Conservation (phyloP, 164 flowering plant genomes). For the Piper betle region DNA sequence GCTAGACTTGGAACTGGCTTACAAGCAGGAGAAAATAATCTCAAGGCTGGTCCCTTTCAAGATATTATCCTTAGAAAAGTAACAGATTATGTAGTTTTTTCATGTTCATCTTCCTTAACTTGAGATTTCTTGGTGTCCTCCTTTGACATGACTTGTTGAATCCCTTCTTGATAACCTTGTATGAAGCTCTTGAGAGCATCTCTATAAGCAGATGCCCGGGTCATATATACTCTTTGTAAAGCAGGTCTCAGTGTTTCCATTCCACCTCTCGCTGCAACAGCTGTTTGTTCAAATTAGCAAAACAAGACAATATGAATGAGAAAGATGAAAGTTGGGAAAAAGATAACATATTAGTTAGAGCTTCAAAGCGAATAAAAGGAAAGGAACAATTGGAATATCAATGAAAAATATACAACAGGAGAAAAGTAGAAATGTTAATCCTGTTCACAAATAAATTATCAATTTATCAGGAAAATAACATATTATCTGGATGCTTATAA, state of each 20-base stretch:
- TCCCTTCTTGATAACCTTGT: conserved; percentile 79
- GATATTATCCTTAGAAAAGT: neutral
- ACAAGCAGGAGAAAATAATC: too few species aligned
- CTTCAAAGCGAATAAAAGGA: too few species aligned
- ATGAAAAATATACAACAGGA: too few species aligned
- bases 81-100: conserved; percentile 16
- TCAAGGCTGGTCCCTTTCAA: too few species aligned
- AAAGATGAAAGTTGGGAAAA: neutral
- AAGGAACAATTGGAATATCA: too few species aligned
- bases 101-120: conserved; percentile 21
- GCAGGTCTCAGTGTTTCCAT: conserved; percentile 88
- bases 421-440: too few species aligned
- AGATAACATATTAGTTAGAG: neutral
- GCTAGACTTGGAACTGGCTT: too few species aligned
- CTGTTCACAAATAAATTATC: too few species aligned
- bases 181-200: conserved; percentile 84
- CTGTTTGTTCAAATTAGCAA: conserved; percentile 21
- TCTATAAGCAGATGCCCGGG: conserved; percentile 72
- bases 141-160: conserved; percentile 59
- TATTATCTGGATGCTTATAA: too few species aligned
- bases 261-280: conserved; percentile 95
- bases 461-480: too few species aligned
- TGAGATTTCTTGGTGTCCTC: conserved; percentile 38
- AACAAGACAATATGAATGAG: neutral
- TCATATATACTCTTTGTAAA: conserved; percentile 82